These are phyloP conservation scores for Dactylellina parvicollis DNA, from an alignment of 2,329 filamentous ascomycete genomes.

Conservation along the genomic window DNA sequence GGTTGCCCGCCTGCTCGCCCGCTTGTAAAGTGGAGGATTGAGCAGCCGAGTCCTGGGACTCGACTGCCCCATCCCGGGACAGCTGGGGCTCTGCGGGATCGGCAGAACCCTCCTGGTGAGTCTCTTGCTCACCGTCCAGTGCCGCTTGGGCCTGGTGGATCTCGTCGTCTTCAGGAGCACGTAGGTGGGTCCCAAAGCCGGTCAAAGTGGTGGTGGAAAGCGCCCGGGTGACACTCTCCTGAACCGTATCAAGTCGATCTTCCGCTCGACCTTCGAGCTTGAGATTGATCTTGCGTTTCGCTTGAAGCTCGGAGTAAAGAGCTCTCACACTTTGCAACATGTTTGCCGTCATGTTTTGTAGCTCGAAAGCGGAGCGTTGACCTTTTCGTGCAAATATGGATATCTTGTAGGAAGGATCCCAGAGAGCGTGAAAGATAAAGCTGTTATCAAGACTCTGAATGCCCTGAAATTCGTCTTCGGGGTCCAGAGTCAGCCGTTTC, in stretches of 20 bases:
- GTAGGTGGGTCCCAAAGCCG: neutral
- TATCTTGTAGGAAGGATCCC: neutral
- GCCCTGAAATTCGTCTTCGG: neutral
- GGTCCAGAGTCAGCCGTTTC: neutral
- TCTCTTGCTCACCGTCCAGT: too few relatives aligned
- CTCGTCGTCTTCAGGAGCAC: neutral
- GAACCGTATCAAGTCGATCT: neutral
- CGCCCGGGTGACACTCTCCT: neutral
- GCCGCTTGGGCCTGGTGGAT: neutral
- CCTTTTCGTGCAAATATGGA: neutral
- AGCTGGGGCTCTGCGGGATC: too few relatives aligned
- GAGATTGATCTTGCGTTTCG: neutral
- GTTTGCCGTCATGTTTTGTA: neutral
- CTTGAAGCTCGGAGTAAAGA: neutral
- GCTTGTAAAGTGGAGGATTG: too few relatives aligned
- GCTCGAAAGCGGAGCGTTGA: neutral
- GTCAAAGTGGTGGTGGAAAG: neutral
- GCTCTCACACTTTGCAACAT: neutral
- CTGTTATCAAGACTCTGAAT: neutral
- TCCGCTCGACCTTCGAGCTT: neutral
- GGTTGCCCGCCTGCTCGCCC: too few relatives aligned
- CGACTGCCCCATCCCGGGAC: too few relatives aligned
- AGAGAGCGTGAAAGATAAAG: slow-evolving; percentile 10
- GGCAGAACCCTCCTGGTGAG: too few relatives aligned
- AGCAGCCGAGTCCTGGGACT: too few relatives aligned